Evolutionary conservation across 306 rosid species (phyloP), one percentile per base, ranked within the genome.

Genomic region (Corylus americana): DNA sequence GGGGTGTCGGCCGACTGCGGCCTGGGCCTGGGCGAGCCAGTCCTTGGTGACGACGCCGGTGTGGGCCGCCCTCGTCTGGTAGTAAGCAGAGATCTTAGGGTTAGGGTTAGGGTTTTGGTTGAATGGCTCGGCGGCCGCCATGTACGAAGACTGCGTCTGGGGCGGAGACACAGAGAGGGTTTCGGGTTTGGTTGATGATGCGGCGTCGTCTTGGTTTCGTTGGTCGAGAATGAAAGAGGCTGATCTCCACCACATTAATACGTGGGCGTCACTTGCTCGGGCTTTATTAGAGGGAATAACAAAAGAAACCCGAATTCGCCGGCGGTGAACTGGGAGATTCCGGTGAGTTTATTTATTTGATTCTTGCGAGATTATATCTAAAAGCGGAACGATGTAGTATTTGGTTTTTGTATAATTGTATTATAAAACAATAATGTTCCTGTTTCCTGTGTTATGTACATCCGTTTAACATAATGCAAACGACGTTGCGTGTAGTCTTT

Each of bases 1-100:
- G n/a, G 82, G 29, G 45, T 69, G 74, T 11, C 62, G 76, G 57
- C 81, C 86, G 6, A 87, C 88, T 27, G 97, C 98, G 11, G 98
- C 95, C 74, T 95, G 89, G 25, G 97, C 97, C 83, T 94, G 98
- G 55, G 97, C 89, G 4, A 95, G 87, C 98, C 98, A 92, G 64
- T 92, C 97, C 55, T 86, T 84, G 77, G 95, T 88, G 76, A 94
- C 91, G 27, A 90, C 97, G 58, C 90, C 98, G 68, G 87, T 88
- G 83, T 95, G 98, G 0, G 88, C 92, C 51, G 92, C 84, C 57
- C 97, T 71, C 8, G 85, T 87, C 82, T 95, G 94, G 76, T 91
- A 95, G 75, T 91, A 94, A 18, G 93, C 93, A 0, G 99, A 95
- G 48, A 88, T 82, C 47, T 31, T 31, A 31, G 35, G 35, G 35